These are phyloP conservation scores for Trichoderma oligosporum DNA, from an alignment of 2,329 filamentous ascomycete genomes.

Conservation along the genomic window DNA sequence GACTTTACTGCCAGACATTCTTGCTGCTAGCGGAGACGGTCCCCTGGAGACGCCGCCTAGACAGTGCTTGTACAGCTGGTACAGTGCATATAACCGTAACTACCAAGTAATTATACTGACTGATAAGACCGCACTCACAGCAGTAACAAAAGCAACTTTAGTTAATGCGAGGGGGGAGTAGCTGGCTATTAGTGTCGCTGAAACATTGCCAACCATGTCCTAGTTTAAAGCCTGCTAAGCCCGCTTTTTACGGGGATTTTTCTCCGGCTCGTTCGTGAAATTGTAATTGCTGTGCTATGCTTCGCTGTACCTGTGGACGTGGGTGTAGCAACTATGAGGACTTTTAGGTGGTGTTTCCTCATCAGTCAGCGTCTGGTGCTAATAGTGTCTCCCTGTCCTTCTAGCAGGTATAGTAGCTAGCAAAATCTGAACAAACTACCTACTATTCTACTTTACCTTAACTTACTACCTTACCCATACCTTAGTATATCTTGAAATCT, in stretches of 20 bases:
- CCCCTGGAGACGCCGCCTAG: neutral
- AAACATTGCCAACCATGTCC: constrained; percentile 17
- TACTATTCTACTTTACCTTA: too few species aligned
- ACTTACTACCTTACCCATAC: too few species aligned
- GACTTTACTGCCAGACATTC: neutral
- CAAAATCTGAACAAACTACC: too few species aligned
- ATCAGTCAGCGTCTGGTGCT: too few species aligned
- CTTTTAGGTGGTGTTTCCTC: neutral
- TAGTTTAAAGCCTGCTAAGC: constrained; percentile 1
- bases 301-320: too few species aligned
- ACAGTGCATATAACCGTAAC: too few species aligned
- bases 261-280: constrained; percentile 18
- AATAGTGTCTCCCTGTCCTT: too few species aligned
- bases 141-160: neutral
- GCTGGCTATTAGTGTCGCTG: neutral
- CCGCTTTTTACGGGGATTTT: constrained; percentile 27
- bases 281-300: too few species aligned
- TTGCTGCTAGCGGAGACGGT: constrained; percentile 5
- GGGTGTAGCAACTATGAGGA: neutral
- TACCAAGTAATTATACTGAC: too few species aligned
- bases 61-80: neutral
- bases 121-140: neutral
- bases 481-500: too few species aligned
- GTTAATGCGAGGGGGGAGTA: neutral
- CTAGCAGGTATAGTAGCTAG: too few species aligned